Base-by-base conservation (phyloP, 257 asterid species). In the Lycium ferocissimum region DNA sequence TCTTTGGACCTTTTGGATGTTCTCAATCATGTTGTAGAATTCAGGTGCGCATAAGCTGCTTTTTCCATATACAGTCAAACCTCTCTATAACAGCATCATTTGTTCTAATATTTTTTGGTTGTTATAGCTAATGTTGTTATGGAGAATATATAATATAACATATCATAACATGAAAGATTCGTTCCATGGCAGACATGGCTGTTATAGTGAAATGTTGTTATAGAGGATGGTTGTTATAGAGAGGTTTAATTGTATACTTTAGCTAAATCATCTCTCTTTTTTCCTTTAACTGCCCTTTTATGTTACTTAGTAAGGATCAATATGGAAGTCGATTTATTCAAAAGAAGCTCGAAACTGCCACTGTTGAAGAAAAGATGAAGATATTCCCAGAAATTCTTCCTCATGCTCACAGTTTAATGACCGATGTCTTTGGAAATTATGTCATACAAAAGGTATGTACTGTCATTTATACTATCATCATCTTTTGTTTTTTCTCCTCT, bases 281-380 rank as follows among this genome's bases (percentile, higher is more conserved):
- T 45, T 70, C 37, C 45, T 47, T 85, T 61, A 73, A 83, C 71
- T 86, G 5, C 33, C 9, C 14, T 9, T 9, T 56, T 83, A 14
- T 59, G 37, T 87, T 58, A 81, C 84, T 84, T 89, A 96, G 99
- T 83, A 93, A 61, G 94, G 99, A 95, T 89, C 99, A 95, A 84
- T 90, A 89, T 69, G 98, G 99, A 59, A 96, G 98, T 83, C 97
- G 97, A 69, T 94, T 96, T 86, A 94, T 94, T 89, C 99, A 96
- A 89, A 97, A 94, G 94, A 95, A 93, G 91, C 91, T 96, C 61
- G 99, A 94, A 90, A 93, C 90, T 67, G 97, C 98, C 80, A 88
- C 92, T 49, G 82, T 61, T 0, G 95, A 94, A 83, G 98, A 93
- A 72, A 96, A 96, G 91, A 89, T 81, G 12, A 91, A 91, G 91